phyloP scores from a whole-genome alignment of 202 grass and related monocot species.

The Schoenoplectus tabernaemontani region DNA sequence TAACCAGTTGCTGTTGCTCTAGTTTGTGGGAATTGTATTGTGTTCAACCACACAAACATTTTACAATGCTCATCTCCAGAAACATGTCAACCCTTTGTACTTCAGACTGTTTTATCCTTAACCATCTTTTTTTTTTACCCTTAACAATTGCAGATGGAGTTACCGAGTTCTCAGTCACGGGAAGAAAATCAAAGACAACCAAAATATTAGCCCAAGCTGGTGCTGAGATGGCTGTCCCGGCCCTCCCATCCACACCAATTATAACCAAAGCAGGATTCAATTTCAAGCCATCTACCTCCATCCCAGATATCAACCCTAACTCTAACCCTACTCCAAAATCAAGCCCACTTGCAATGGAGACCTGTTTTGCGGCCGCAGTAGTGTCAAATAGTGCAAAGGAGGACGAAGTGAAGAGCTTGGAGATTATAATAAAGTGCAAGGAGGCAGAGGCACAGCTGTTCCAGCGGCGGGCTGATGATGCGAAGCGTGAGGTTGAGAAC shows the following conservation, averaged over 20 bases:
- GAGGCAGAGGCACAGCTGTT: slow-evolving; percentile 94
- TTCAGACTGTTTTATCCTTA: background rate
- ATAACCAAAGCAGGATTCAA: slow-evolving; percentile 52
- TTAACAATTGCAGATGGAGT: slow-evolving; percentile 63
- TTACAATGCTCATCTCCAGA: background rate
- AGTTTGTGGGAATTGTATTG: background rate
- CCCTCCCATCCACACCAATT: slow-evolving; percentile 38
- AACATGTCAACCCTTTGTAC: background rate
- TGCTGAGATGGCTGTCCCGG: slow-evolving; percentile 37
- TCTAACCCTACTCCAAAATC: slow-evolving; percentile 54
- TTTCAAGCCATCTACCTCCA: slow-evolving; percentile 60
- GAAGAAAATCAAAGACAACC: slow-evolving; percentile 69
- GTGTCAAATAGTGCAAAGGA: slow-evolving; percentile 43
- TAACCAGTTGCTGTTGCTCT: background rate
- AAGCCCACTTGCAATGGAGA: slow-evolving; percentile 47
- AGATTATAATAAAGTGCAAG: slow-evolving; percentile 96
- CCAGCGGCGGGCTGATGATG: slow-evolving; percentile 82
- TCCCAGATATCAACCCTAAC: slow-evolving; percentile 54
- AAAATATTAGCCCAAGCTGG: slow-evolving; percentile 49
- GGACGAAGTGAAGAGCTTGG: slow-evolving; percentile 66
- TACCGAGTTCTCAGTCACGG: slow-evolving; percentile 95
- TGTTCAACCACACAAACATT: background rate
- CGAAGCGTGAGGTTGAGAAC: slow-evolving; percentile 61
- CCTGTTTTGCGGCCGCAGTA: slow-evolving; percentile 37
- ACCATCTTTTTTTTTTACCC: background rate